Conservation (phyloP, 768 basidiomycete genomes). For the Lactarius sanguifluus region DNA sequence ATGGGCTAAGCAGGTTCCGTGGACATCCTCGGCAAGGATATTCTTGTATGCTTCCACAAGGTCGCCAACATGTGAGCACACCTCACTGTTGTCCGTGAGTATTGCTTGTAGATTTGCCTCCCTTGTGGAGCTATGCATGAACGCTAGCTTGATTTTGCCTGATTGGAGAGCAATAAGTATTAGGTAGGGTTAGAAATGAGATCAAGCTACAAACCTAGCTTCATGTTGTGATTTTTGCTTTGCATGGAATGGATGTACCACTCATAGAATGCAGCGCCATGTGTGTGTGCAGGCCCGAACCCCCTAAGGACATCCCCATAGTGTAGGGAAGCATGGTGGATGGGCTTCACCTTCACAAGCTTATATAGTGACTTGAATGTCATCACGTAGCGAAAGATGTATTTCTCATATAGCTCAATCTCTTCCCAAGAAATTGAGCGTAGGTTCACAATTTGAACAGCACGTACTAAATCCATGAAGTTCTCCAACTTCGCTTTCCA, state of each 20-base stretch:
- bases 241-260: slow-evolving; percentile 30
- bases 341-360: slow-evolving; percentile 33
- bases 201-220: slow-evolving; percentile 25
- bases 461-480: slow-evolving; percentile 36
- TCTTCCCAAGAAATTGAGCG: slow-evolving; percentile 22
- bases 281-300: slow-evolving; percentile 36
- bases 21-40: slow-evolving; percentile 3
- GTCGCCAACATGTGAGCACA: background rate
- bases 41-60: background rate
- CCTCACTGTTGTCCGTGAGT: background rate
- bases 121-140: slow-evolving; percentile 15
- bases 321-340: slow-evolving; percentile 39
- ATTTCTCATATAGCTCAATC: background rate
- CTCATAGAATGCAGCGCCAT: slow-evolving; percentile 22
- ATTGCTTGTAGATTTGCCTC: slow-evolving; percentile 15
- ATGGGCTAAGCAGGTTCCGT: slow-evolving; percentile 1
- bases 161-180: background rate
- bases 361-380: slow-evolving; percentile 31
- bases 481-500: slow-evolving; percentile 32
- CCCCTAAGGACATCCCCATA: slow-evolving; percentile 32
- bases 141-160: slow-evolving; percentile 24
- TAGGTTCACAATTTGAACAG: slow-evolving; percentile 31
- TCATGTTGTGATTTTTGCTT: slow-evolving; percentile 29
- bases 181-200: background rate
- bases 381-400: slow-evolving; percentile 32